These are phyloP conservation scores for Hirsutella minnesotensis DNA, from an alignment of 2,329 filamentous ascomycete species.

Conservation along the genomic window DNA sequence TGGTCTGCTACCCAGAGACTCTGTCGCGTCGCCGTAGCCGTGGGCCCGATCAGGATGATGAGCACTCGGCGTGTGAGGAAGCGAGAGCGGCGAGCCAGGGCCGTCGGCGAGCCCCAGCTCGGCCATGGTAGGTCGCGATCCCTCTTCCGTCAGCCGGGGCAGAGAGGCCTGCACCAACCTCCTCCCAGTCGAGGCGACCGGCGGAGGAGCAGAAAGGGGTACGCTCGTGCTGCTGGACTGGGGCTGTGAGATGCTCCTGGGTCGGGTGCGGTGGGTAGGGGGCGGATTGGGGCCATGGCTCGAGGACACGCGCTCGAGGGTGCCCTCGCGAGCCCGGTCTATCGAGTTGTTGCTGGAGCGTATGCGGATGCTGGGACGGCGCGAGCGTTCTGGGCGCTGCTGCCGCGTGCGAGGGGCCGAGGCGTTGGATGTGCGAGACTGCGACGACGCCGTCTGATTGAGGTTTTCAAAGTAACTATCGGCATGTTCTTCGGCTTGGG, in stretches of 20 bases:
- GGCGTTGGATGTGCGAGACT: too few species aligned
- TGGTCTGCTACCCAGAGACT: neutral
- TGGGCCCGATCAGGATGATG: neutral
- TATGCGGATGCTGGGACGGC: constrained; percentile 13
- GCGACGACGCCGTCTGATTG: too few species aligned
- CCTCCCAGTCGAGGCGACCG: constrained; percentile 15
- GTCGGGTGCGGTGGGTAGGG: constrained; percentile 8
- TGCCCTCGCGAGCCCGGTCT: too few species aligned
- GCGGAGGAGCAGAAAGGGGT: too few species aligned
- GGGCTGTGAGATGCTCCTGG: constrained; percentile 22
- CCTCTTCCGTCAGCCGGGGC: constrained; percentile 28
- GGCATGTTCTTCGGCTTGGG: too few species aligned
- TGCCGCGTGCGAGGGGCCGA: neutral
- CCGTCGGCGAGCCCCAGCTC: constrained; percentile 21
- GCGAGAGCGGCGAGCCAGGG: neutral
- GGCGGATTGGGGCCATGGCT: neutral
- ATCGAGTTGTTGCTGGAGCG: constrained; percentile 6
- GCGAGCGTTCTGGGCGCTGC: too few species aligned
- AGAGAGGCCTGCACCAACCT: constrained; percentile 20
- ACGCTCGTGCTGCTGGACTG: too few species aligned
- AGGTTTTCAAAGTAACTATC: too few species aligned
- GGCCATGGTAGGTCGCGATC: constrained; percentile 20
- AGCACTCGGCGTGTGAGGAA: neutral
- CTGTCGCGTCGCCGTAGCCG: neutral
- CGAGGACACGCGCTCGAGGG: too few species aligned